Percentiles rank a stretch among this genome's conserved stretches.
These are phyloP conservation scores for Begonia fuchsioides DNA, from an alignment of 306 rosid species.

Conservation along the genomic window DNA sequence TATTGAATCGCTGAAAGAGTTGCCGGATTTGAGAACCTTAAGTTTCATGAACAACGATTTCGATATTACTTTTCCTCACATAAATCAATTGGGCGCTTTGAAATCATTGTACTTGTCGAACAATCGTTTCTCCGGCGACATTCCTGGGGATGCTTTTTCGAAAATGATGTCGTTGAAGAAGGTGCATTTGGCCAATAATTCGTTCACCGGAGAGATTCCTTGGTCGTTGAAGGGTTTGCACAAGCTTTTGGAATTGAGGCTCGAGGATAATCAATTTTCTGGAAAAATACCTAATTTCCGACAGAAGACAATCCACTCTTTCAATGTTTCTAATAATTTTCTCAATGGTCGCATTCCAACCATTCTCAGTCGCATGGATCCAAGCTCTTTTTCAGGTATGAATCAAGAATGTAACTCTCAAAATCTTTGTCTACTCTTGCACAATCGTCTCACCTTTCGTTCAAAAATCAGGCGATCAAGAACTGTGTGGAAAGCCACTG, in stretches of 20 bases:
- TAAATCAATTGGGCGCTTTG: not conserved
- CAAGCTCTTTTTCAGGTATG: too few species aligned
- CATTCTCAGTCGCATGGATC: too few species aligned
- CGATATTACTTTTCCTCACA: not conserved
- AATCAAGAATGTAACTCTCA: not conserved
- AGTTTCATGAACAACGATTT: not conserved
- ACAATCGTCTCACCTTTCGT: not conserved
- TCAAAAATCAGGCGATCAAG: conserved; percentile 39
- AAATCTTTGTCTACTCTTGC: not conserved
- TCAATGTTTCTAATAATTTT: conserved; percentile 14
- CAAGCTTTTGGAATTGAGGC: not conserved
- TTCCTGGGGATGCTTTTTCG: not conserved
- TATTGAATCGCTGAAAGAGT: not conserved
- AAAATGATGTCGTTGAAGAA: not conserved
- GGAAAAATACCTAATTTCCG: not conserved
- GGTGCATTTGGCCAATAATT: not conserved
- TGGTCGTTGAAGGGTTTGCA: not conserved
- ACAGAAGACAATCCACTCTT: not conserved
- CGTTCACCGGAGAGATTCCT: not conserved
- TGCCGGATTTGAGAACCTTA: not conserved
- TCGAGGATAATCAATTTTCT: not conserved
- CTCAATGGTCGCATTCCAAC: conserved; percentile 22
- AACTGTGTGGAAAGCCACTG: conserved; percentile 62
- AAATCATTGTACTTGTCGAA: not conserved
- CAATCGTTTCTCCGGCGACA: not conserved